Percentiles rank a stretch among this genome's conserved stretches.
These are phyloP conservation scores for Aspergillus sp. DNA, from an alignment of 2,329 filamentous ascomycete species.

Conservation along the genomic window DNA sequence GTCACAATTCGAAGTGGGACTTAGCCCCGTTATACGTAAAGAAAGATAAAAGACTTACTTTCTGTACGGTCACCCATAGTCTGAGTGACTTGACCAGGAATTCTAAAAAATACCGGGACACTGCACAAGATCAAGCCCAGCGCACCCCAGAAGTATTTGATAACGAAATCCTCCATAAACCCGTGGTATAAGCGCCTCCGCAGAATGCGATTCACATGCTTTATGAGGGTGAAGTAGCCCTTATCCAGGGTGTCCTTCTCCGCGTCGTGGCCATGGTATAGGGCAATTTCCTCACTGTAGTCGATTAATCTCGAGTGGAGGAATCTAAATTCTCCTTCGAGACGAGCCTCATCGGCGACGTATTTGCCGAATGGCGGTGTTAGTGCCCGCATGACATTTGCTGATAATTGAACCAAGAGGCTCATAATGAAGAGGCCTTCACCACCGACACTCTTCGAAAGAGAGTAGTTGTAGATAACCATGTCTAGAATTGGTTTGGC, in stretches of 20 bases:
- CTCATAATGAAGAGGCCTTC: slow-evolving; percentile 97
- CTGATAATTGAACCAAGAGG: slow-evolving; percentile 86
- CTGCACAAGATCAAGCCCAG: slow-evolving; percentile 88
- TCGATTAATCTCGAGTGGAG: slow-evolving; percentile 94
- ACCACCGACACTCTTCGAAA: slow-evolving; percentile 92
- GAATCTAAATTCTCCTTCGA: slow-evolving; percentile 96
- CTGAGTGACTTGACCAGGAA: slow-evolving; percentile 66
- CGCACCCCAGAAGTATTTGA: slow-evolving; percentile 99
- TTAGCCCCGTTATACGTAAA: too few species aligned
- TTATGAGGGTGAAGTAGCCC: slow-evolving; percentile 98
- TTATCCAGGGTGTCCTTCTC: slow-evolving; percentile 97
- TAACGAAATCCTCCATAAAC: slow-evolving; percentile 99
- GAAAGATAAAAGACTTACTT: slow-evolving; percentile 42
- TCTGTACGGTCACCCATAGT: slow-evolving; percentile 57
- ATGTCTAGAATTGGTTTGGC: slow-evolving; percentile 95
- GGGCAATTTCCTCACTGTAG: slow-evolving; percentile 89
- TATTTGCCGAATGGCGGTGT: slow-evolving; percentile 97
- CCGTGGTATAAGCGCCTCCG: slow-evolving; percentile 90
- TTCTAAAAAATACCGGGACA: slow-evolving; percentile 91
- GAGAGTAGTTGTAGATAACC: slow-evolving; percentile 91
- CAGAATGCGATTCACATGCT: slow-evolving; percentile 96
- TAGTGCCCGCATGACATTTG: slow-evolving; percentile 86
- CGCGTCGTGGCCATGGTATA: slow-evolving; percentile 87
- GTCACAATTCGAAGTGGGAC: background rate
- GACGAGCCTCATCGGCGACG: slow-evolving; percentile 88